A percentile compares a stretch with the other conserved stretches of the same genome.
These are phyloP conservation scores for Rhododendron ovatum DNA, from an alignment of 148 eudicot species.

Conservation along the genomic window DNA sequence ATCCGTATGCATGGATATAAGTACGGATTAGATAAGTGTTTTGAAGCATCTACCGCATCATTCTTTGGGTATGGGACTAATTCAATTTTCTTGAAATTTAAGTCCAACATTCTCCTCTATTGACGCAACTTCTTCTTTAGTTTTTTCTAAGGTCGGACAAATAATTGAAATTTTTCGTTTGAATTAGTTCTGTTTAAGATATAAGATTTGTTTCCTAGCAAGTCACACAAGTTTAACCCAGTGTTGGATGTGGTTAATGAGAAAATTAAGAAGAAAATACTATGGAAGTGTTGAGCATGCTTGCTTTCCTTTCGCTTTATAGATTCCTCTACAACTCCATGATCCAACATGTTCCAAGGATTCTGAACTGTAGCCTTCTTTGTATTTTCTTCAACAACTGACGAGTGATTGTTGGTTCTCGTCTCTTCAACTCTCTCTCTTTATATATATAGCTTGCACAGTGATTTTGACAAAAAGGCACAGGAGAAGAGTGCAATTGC, in stretches of 20 bases:
- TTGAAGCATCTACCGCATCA: neutral
- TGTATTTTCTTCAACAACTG: neutral
- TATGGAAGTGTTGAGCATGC: neutral
- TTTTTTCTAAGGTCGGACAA: too few species aligned
- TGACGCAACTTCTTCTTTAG: neutral
- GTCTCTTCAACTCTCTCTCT: neutral
- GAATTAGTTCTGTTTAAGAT: neutral
- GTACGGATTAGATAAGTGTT: too few species aligned
- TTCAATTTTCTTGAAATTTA: too few species aligned
- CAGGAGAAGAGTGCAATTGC: conserved; percentile 48
- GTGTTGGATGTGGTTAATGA: neutral
- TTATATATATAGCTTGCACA: neutral
- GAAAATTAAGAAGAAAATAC: neutral
- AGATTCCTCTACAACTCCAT: too few species aligned
- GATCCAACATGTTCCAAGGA: neutral
- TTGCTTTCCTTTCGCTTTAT: too few species aligned
- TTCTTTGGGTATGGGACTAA: neutral
- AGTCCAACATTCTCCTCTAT: neutral
- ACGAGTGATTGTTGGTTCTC: neutral
- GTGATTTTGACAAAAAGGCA: conserved; percentile 6
- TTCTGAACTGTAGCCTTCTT: neutral
- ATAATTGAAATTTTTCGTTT: too few species aligned
- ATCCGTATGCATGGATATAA: too few species aligned
- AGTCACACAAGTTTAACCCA: neutral
- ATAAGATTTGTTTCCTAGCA: neutral